Conservation (phyloP, 2,329 filamentous ascomycete species). For the Samsoniella hepiali region DNA sequence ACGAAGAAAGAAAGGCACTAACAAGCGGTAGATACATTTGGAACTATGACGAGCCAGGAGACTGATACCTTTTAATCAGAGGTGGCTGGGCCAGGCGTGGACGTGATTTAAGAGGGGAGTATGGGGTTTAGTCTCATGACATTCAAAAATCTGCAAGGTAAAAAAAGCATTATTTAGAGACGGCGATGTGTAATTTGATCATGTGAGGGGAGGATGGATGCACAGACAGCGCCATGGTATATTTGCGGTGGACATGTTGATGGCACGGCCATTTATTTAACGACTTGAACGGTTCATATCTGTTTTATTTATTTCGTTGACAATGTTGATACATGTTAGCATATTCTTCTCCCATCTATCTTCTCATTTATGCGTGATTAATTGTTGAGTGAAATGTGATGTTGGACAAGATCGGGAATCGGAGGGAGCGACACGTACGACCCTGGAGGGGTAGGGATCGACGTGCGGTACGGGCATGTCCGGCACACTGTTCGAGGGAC, state of each 20-base stretch:
- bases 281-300: slow-evolving; percentile 15
- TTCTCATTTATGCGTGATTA: neutral
- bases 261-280: slow-evolving; percentile 16
- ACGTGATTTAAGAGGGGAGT: neutral
- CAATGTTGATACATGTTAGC: neutral
- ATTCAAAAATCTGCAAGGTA: neutral
- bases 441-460: neutral
- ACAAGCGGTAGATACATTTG: slow-evolving; percentile 48
- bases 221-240: neutral
- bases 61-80: slow-evolving; percentile 50
- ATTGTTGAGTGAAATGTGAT: neutral
- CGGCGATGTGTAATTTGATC: neutral
- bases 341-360: neutral
- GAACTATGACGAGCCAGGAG: slow-evolving; percentile 49
- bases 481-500: neutral
- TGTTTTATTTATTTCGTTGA: slow-evolving; percentile 10
- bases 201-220: neutral
- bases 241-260: slow-evolving; percentile 11
- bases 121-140: neutral
- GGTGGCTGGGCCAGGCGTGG: neutral
- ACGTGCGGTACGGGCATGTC: neutral
- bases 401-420: neutral
- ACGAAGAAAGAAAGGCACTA: slow-evolving; percentile 11
- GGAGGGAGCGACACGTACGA: neutral
- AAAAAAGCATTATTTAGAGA: neutral